Conservation (phyloP, 306 rosid species). For the Gillenia trifoliata region DNA sequence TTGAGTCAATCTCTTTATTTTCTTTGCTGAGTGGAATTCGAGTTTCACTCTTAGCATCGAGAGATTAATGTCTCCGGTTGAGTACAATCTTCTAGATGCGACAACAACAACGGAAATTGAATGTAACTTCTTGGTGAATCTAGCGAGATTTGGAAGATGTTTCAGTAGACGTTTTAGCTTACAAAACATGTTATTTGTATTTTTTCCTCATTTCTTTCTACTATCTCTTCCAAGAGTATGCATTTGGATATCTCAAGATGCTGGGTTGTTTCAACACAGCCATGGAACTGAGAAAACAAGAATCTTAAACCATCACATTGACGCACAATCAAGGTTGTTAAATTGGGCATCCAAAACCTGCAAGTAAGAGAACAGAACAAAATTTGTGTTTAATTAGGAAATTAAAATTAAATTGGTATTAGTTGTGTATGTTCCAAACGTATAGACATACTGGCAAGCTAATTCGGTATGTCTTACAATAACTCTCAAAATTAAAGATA, state of each 20-base stretch:
- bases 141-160: not conserved
- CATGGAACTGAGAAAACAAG: slow-evolving; percentile 13
- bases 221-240: slow-evolving; percentile 16
- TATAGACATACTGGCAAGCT: too few species aligned
- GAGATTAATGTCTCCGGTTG: not conserved
- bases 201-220: not conserved
- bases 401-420: too few species aligned
- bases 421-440: too few species aligned
- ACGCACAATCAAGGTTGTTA: slow-evolving; percentile 20
- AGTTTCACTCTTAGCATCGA: too few species aligned
- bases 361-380: too few species aligned
- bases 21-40: not conserved
- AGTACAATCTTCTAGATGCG: not conserved
- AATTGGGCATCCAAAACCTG: not conserved
- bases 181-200: not conserved
- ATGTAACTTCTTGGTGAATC: not conserved
- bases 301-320: not conserved
- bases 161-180: not conserved
- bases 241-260: slow-evolving; percentile 26
- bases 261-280: slow-evolving; percentile 25
- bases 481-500: too few species aligned
- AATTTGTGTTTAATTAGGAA: too few species aligned
- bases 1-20: not conserved
- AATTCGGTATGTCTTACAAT: too few species aligned
- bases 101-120: not conserved